Evolutionary conservation across 768 basidiomycete genomes (phyloP), one percentile per base, ranked within the genome.

Genomic region (Trametes coccinea): DNA sequence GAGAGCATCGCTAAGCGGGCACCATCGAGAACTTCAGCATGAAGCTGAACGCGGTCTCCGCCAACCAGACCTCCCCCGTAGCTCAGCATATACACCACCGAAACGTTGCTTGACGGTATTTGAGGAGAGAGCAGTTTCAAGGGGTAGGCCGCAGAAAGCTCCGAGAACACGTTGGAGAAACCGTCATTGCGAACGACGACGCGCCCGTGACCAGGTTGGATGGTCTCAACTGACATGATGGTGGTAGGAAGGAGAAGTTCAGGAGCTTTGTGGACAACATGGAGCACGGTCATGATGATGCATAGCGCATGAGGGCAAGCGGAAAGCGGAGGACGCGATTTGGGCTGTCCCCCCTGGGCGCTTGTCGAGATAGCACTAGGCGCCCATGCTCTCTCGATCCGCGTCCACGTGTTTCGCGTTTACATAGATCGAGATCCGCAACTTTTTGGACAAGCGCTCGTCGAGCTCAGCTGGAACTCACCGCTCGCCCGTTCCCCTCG

Each of bases 61-160:
- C 88, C 86, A 40, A 98, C 90, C 9, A 98, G 80, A 2, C 95
- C 95, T 10, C 95, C 95, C 0, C 95, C 95, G 67, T 98, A 98
- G 39, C 85, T 87, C 60, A 98, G 72, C 16, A 92, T 78, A 67
- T 97, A 98, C 16, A 85, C 86, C 52, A 91, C 75, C 9, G 84
- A 89, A 34, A 92, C 79, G 4, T 77, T 73, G 33, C 78, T 74
- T 41, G 76, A 75, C 41, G 75, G 64, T 9, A 84, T 74, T 50
- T 80, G 80, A 2, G 93, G 92, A 2, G 93, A 88, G 58, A 95
- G 77, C 37, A 97, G 84, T 72, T 96, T 96, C 67, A 97, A 79
- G 8, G 95, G 95, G 70, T 96, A 97, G 1, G 86, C 80, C 7
- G 87, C 90, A 9, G 87, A 86, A 16, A 95, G 79, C 66, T 91